Percentiles rank a stretch among this genome's conserved stretches.
Conservation (phyloP, 352 stramenopile species). For the Plasmopara halstedii region DNA sequence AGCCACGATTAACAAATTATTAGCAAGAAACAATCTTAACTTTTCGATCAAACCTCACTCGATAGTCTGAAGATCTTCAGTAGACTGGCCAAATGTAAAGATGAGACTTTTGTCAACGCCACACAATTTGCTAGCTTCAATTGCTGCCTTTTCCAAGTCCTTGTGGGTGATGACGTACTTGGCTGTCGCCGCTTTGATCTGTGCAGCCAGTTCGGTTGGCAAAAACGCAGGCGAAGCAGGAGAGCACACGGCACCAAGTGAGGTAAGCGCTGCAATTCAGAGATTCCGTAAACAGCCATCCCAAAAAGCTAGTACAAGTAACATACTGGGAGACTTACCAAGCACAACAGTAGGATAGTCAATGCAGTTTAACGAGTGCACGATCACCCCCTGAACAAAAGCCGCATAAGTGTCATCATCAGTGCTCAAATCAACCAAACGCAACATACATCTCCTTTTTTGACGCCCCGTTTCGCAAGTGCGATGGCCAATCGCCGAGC, state of each 20-base stretch:
- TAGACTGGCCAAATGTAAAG: constrained; percentile 39
- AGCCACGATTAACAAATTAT: constrained; percentile 1
- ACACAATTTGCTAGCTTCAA: constrained; percentile 29
- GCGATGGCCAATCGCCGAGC: constrained; percentile 34
- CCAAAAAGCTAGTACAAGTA: not conserved
- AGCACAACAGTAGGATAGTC: constrained; percentile 52
- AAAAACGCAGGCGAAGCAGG: constrained; percentile 54
- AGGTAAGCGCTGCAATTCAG: constrained; percentile 27
- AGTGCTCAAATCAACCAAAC: not conserved
- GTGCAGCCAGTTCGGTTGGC: constrained; percentile 35
- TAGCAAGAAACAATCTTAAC: not conserved
- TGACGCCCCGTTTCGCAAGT: constrained; percentile 36
- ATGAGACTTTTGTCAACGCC: constrained; percentile 27
- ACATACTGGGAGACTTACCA: constrained; percentile 17
- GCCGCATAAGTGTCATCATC: constrained; percentile 1
- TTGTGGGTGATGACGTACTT: constrained; percentile 53
- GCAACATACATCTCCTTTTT: constrained; percentile 35
- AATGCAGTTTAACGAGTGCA: constrained; percentile 67
- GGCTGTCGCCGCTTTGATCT: constrained; percentile 37
- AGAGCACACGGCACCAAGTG: constrained; percentile 46
- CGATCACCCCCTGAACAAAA: constrained; percentile 33
- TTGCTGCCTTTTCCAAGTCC: constrained; percentile 33
- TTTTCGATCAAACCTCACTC: constrained; percentile 22
- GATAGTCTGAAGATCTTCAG: constrained; percentile 33
- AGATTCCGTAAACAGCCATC: constrained; percentile 4